phyloP scores from a whole-genome alignment of 2,329 filamentous ascomycete species.

The Lachnellula subtilissima region DNA sequence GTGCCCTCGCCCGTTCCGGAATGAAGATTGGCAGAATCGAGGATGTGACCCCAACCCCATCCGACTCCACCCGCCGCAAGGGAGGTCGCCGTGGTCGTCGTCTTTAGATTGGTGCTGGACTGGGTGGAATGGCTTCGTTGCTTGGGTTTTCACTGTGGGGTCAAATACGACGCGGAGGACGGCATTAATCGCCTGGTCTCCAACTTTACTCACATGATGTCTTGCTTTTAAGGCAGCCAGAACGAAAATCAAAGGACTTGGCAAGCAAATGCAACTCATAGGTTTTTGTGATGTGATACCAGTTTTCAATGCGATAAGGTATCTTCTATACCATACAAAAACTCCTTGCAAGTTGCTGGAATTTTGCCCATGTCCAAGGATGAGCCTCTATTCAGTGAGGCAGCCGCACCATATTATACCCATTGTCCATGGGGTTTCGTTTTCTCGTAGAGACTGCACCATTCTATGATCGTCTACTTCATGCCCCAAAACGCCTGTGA shows the following conservation, averaged over 20 bases:
- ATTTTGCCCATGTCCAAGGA: background rate
- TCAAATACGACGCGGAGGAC: constrained; percentile 70
- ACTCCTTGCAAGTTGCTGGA: background rate
- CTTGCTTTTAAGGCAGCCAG: constrained; percentile 27
- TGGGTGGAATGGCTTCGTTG: constrained; percentile 23
- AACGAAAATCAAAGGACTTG: constrained; percentile 26
- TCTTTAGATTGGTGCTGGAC: constrained; percentile 61
- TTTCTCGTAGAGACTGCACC: background rate
- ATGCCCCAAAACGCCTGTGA: background rate
- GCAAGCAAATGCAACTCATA: constrained; percentile 1
- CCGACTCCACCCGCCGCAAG: constrained; percentile 99
- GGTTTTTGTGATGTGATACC: background rate
- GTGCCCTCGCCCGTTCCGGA: constrained; percentile 95
- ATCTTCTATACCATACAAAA: background rate
- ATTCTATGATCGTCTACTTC: background rate
- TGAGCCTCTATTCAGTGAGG: too few relatives aligned
- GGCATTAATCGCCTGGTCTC: constrained; percentile 61
- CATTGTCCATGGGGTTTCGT: background rate
- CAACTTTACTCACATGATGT: constrained; percentile 49
- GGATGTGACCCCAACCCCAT: constrained; percentile 98
- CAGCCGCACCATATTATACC: too few relatives aligned
- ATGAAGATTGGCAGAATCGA: constrained; percentile 99
- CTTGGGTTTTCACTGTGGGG: constrained; percentile 49
- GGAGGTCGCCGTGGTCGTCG: constrained; percentile 99
- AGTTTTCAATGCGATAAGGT: background rate